These are phyloP conservation scores for Penicillium coprophilum DNA, from an alignment of 495 filamentous ascomycete species.

Conservation along the genomic window DNA sequence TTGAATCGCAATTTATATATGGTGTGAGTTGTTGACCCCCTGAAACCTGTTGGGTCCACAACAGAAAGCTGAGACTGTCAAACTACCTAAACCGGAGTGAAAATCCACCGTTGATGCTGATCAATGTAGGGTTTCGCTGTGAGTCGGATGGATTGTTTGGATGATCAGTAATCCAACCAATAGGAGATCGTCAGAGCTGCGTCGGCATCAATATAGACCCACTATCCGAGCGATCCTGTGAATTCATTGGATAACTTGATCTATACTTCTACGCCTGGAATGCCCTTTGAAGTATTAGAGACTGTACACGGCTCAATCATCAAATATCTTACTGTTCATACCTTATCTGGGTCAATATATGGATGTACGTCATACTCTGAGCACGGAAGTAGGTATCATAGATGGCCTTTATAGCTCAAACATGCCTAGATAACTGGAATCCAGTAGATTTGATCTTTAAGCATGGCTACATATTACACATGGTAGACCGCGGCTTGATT, in stretches of 20 bases:
- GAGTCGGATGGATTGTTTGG: background rate
- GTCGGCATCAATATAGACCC: background rate
- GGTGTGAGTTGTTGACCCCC: background rate
- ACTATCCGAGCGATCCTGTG: background rate
- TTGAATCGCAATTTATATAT: background rate
- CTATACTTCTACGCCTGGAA: background rate
- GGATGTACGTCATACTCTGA: no score
- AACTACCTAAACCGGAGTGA: background rate
- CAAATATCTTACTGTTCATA: no score
- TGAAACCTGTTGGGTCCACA: background rate
- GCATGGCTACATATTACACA: no score
- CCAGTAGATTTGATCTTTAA: no score
- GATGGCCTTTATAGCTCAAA: no score
- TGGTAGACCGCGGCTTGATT: no score
- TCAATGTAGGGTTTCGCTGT: background rate
- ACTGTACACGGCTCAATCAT: background rate
- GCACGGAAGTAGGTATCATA: no score
- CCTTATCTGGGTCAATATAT: no score
- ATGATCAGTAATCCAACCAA: slow-evolving; percentile 8
- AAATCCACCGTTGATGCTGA: background rate
- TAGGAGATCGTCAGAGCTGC: background rate
- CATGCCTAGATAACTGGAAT: no score
- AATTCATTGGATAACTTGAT: background rate
- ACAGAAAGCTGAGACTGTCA: background rate
- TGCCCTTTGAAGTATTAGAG: background rate